Evolutionary conservation across 2,329 filamentous ascomycete species (phyloP).

Genomic region (Colletotrichum caudatum): DNA sequence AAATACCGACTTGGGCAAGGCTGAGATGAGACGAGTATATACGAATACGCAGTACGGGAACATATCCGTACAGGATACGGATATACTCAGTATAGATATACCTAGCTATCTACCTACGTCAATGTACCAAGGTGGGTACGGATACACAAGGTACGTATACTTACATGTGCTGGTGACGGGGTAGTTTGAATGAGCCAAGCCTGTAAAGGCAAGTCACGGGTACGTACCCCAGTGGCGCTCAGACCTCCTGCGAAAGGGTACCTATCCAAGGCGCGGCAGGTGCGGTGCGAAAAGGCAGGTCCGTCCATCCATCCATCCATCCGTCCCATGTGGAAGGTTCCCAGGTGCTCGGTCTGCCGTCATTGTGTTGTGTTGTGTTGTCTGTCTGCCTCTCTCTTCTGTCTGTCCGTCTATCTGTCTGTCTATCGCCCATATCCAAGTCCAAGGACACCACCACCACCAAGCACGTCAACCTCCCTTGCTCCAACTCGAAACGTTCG

Average conservation of each 20-base stretch:
- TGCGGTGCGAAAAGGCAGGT: neutral
- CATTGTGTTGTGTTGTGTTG: slow-evolving; percentile 21
- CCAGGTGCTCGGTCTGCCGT: slow-evolving; percentile 25
- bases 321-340: slow-evolving; percentile 17
- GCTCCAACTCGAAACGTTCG: slow-evolving; percentile 24
- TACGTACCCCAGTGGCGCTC: slow-evolving; percentile 19
- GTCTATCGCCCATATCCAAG: slow-evolving; percentile 4
- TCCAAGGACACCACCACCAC: slow-evolving; percentile 17
- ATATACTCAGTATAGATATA: no score
- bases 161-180: no score
- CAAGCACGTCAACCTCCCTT: slow-evolving; percentile 30
- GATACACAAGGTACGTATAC: neutral
- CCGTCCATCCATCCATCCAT: neutral
- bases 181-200: no score
- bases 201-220: neutral
- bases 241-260: slow-evolving; percentile 9
- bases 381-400: no score
- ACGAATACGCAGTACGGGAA: no score
- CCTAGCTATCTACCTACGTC: no score
- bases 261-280: neutral
- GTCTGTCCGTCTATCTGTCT: no score
- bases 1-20: no score
- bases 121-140: no score
- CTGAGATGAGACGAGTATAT: no score
- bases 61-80: no score